A percentile compares a stretch with the other conserved stretches of the same genome.
Conservation (phyloP, 306 rosid genomes). For the Pyrus pyrifolia region DNA sequence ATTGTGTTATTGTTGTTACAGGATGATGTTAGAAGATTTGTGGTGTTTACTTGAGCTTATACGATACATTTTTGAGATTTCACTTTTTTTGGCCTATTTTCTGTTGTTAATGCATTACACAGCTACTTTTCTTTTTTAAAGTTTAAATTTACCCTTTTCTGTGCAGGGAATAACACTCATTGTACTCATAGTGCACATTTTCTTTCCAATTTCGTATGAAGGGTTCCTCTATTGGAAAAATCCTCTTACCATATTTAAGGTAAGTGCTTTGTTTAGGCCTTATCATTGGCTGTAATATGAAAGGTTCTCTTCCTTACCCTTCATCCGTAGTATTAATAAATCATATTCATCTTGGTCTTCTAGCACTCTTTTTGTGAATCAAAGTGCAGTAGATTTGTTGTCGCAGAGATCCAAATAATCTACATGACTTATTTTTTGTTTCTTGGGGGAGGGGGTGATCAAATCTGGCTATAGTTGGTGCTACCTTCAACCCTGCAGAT, state of each 20-base stretch:
- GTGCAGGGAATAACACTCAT: conserved; percentile 66
- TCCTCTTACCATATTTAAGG: conserved; percentile 60
- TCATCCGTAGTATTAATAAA: not conserved
- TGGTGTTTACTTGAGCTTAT: not conserved
- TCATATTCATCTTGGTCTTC: not conserved
- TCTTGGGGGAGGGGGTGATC: too few species aligned
- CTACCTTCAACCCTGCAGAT: not conserved
- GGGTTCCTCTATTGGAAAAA: conserved; percentile 73
- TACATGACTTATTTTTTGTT: not conserved
- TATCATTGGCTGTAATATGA: not conserved
- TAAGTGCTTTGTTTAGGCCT: conserved; percentile 9
- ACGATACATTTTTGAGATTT: not conserved
- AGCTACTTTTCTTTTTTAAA: not conserved
- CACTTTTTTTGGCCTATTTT: not conserved
- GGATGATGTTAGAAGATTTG: not conserved
- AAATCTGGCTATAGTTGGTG: not conserved
- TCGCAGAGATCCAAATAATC: not conserved
- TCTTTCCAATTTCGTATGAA: conserved; percentile 73
- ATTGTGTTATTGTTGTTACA: not conserved
- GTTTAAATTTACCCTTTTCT: conserved; percentile 3
- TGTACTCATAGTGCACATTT: conserved; percentile 52
- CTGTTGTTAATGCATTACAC: conserved; percentile 1
- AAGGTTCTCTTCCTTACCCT: not conserved
- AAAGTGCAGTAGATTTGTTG: not conserved
- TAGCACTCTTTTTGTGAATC: not conserved